Evolutionary conservation across 2,329 filamentous ascomycete genomes (phyloP).

Genomic region (Thelonectria discophora): DNA sequence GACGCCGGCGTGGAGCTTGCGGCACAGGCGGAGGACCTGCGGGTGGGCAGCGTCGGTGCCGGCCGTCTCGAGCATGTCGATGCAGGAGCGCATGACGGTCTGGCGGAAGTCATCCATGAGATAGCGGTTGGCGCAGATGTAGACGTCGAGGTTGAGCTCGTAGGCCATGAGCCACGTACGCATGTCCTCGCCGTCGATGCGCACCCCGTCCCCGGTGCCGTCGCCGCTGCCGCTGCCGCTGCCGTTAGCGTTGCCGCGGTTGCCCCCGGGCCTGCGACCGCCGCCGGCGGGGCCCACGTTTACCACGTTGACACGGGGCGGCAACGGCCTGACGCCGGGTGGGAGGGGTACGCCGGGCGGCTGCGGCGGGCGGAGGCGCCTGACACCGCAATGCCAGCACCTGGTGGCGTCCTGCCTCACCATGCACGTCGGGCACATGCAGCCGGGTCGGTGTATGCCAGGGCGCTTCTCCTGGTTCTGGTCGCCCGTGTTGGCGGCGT

Average conservation of each 20-base stretch:
- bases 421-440: conserved; percentile 53
- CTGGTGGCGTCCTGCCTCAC: conserved; percentile 30
- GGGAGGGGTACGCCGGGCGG: not conserved
- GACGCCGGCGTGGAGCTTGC: conserved; percentile 54
- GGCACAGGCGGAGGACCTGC: conserved; percentile 55
- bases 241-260: too few relatives aligned
- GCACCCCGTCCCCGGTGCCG: conserved; percentile 19
- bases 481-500: conserved; percentile 8
- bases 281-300: conserved; percentile 3
- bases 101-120: conserved; percentile 57
- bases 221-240: too few relatives aligned
- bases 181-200: conserved; percentile 56
- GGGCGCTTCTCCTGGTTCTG: conserved; percentile 51
- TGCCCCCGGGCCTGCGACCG: not conserved
- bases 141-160: conserved; percentile 58
- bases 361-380: conserved; percentile 25
- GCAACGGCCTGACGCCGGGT: conserved; percentile 3
- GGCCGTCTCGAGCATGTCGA: conserved; percentile 58
- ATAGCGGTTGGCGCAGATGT: conserved; percentile 59
- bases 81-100: conserved; percentile 51
- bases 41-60: conserved; percentile 53
- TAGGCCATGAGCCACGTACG: conserved; percentile 58
- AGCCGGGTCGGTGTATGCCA: conserved; percentile 55
- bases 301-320: conserved; percentile 6
- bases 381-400: conserved; percentile 40